phyloP scores from a whole-genome alignment of 768 basidiomycete genomes.

The Hygrophoropsis aurantiaca region DNA sequence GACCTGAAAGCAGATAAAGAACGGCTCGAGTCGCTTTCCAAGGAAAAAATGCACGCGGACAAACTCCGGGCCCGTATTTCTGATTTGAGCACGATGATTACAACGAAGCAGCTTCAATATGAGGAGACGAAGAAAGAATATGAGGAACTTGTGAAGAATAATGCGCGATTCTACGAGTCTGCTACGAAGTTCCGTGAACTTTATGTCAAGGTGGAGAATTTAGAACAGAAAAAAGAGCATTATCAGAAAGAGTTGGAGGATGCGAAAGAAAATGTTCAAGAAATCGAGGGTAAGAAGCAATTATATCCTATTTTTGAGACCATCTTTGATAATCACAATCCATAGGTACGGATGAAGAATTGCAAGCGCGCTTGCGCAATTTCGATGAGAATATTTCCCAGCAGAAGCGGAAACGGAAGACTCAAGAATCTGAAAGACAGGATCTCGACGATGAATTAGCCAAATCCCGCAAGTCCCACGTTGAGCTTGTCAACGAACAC shows the following conservation, averaged over 20 bases:
- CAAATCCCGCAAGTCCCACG: conserved; percentile 50
- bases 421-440: conserved; percentile 52
- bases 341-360: conserved; percentile 79
- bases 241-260: conserved; percentile 62
- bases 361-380: conserved; percentile 54
- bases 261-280: conserved; percentile 61
- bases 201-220: conserved; percentile 65
- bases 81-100: conserved; percentile 60
- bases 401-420: conserved; percentile 48
- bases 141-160: conserved; percentile 64
- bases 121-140: conserved; percentile 69
- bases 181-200: conserved; percentile 85
- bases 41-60: conserved; percentile 85
- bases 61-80: conserved; percentile 69
- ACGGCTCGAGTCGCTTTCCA: conserved; percentile 69
- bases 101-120: conserved; percentile 69
- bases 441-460: conserved; percentile 63
- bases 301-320: neutral
- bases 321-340: neutral
- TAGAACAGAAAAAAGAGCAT: conserved; percentile 61
- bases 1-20: conserved; percentile 95
- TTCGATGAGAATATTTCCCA: conserved; percentile 57
- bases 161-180: conserved; percentile 77
- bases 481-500: conserved; percentile 55
- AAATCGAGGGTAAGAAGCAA: conserved; percentile 67